These are phyloP conservation scores for Inga oerstediana DNA, from an alignment of 306 rosid genomes.

Conservation along the genomic window DNA sequence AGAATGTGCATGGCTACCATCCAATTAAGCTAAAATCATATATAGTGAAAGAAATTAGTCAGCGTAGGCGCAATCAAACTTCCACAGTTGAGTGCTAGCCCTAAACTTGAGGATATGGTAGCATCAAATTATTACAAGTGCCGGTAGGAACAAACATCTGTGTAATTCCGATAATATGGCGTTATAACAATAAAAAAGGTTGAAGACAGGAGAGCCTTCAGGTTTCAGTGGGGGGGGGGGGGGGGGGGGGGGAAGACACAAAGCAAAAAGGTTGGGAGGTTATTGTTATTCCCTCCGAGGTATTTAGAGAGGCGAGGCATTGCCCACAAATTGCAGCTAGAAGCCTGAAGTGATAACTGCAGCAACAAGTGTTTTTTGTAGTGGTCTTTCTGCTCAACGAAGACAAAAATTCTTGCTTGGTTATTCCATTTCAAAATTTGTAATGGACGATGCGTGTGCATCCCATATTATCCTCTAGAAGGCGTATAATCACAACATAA, in stretches of 20 bases:
- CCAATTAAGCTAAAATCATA: not conserved
- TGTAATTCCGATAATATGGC: not conserved
- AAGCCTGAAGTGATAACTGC: not conserved
- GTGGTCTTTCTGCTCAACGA: not conserved
- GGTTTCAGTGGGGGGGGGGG: not conserved
- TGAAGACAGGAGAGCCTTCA: not conserved
- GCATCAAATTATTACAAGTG: not conserved
- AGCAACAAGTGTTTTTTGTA: not conserved
- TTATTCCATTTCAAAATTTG: not conserved
- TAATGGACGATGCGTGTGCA: not conserved
- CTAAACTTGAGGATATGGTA: not conserved
- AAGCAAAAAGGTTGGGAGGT: not conserved
- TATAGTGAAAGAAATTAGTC: not conserved
- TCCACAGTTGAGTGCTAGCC: not conserved
- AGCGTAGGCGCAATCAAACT: not conserved
- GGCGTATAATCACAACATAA: not conserved
- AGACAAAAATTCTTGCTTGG: not conserved
- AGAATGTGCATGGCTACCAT: not conserved
- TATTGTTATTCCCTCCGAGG: not conserved
- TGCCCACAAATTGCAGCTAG: not conserved
- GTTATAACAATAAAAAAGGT: not conserved
- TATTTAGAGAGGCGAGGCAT: not conserved
- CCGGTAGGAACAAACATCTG: not conserved
- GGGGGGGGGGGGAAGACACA: too few relatives aligned
- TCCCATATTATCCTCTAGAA: not conserved